Percentiles rank a stretch among this genome's conserved stretches.
These are phyloP conservation scores for Castanopsis chinensis DNA, from an alignment of 306 rosid species.

Conservation along the genomic window DNA sequence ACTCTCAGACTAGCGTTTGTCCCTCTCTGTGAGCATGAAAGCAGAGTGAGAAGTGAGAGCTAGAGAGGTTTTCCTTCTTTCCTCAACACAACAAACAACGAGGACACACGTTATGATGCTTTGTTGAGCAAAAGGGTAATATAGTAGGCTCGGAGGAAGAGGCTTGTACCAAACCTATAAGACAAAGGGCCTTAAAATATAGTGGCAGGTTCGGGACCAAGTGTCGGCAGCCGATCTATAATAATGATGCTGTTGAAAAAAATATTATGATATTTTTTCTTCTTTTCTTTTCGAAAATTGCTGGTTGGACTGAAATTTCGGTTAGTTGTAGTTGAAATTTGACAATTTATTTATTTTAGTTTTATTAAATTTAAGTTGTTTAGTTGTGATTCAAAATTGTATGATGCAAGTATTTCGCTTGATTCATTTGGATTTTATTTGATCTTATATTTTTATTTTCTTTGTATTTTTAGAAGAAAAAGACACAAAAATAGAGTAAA, in stretches of 20 bases:
- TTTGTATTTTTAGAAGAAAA: too few relatives aligned
- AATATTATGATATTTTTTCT: not conserved
- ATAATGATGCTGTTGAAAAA: not conserved
- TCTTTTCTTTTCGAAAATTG: not conserved
- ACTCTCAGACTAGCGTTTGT: not conserved
- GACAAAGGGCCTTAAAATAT: conserved; percentile 1
- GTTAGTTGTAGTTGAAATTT: too few relatives aligned
- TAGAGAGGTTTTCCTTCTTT: not conserved
- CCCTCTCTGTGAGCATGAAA: conserved; percentile 17
- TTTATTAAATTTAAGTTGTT: too few relatives aligned
- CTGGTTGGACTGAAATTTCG: too few relatives aligned
- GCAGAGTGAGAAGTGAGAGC: conserved; percentile 26
- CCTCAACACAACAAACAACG: conserved; percentile 7
- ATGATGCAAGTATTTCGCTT: too few relatives aligned
- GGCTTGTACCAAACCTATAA: conserved; percentile 1
- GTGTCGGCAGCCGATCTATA: conserved; percentile 59
- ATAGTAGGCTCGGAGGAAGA: conserved; percentile 20
- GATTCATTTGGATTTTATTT: too few relatives aligned
- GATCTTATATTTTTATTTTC: too few relatives aligned
- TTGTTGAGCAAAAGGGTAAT: conserved; percentile 7
- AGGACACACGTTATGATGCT: not conserved
- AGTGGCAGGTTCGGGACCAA: conserved; percentile 19
- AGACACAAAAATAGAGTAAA: rapidly evolving
- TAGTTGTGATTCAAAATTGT: too few relatives aligned
- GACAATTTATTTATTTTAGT: rapidly evolving